phyloP scores from a whole-genome alignment of 495 filamentous ascomycete genomes.

The Penicillium fimorum region DNA sequence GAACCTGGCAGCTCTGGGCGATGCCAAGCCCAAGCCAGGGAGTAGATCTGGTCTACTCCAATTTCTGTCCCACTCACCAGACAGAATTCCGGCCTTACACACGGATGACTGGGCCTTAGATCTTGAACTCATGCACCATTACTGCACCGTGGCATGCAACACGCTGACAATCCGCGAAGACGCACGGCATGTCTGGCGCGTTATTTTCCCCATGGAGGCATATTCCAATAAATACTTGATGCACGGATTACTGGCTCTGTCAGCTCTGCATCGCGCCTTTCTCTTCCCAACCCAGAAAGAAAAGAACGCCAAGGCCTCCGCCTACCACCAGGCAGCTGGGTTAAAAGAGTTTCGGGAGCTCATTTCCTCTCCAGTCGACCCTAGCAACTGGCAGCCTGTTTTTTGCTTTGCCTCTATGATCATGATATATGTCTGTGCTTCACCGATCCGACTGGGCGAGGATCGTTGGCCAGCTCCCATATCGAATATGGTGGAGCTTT shows the following conservation, averaged over 20 bases:
- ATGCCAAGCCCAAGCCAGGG: background rate
- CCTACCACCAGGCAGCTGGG: conserved; percentile 26
- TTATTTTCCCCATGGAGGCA: conserved; percentile 33
- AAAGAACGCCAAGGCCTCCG: conserved; percentile 30
- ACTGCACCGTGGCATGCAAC: conserved; percentile 28
- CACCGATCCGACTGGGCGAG: conserved; percentile 24
- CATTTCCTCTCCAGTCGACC: conserved; percentile 28
- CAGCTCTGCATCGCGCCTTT: conserved; percentile 38
- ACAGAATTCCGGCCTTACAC: background rate
- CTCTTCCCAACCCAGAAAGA: conserved; percentile 16
- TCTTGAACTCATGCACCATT: conserved; percentile 39
- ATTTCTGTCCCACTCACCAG: conserved; percentile 9
- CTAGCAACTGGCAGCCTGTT: conserved; percentile 37
- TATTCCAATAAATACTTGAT: conserved; percentile 39
- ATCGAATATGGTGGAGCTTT: conserved; percentile 20
- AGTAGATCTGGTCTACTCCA: conserved; percentile 15
- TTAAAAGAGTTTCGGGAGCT: conserved; percentile 25
- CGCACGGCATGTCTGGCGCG: conserved; percentile 32
- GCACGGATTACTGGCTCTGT: conserved; percentile 41
- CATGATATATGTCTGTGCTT: conserved; percentile 36
- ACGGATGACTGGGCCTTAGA: conserved; percentile 27
- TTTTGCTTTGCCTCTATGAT: conserved; percentile 42
- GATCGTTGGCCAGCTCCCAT: conserved; percentile 23
- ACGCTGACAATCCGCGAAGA: conserved; percentile 24
- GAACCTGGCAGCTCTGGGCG: background rate